Conservation (phyloP, 2,329 filamentous ascomycete genomes). For the Nigrospora osmanthi region DNA sequence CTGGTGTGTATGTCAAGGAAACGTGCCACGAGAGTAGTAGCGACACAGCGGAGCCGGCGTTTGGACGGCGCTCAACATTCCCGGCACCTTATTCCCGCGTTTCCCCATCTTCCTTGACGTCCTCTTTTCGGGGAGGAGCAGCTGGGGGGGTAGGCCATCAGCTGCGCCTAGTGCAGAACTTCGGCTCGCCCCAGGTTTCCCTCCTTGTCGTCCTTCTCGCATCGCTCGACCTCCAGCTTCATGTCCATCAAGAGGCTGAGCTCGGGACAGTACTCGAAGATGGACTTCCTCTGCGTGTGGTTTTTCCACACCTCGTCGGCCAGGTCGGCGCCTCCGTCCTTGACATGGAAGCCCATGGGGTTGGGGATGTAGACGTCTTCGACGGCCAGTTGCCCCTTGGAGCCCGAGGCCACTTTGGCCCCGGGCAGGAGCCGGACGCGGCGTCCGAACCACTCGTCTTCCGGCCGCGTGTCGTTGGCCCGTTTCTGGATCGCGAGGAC, state of each 20-base stretch:
- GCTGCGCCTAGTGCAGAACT: no score
- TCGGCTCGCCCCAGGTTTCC: not conserved
- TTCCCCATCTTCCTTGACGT: no score
- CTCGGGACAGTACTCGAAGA: conserved; percentile 50
- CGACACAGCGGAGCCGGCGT: not conserved
- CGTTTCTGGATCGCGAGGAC: conserved; percentile 41
- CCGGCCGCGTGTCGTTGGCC: conserved; percentile 40
- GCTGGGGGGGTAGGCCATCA: no score
- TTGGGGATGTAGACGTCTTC: conserved; percentile 40
- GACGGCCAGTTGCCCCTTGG: conserved; percentile 36
- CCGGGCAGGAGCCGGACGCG: conserved; percentile 38
- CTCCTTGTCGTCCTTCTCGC: conserved; percentile 23
- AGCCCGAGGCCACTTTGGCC: conserved; percentile 33
- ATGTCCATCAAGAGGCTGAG: conserved; percentile 47
- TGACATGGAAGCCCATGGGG: conserved; percentile 47
- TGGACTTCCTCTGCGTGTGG: conserved; percentile 30
- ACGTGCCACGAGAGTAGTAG: not conserved
- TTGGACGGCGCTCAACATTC: no score
- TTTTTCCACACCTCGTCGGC: conserved; percentile 39
- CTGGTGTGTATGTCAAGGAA: not conserved
- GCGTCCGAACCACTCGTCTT: conserved; percentile 48
- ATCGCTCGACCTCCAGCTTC: conserved; percentile 43
- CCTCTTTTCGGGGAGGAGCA: no score
- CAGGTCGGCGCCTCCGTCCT: conserved; percentile 32
- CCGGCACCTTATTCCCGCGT: no score